Evolutionary conservation across 2,329 filamentous ascomycete species (phyloP).

Genomic region (Didymella exigua): DNA sequence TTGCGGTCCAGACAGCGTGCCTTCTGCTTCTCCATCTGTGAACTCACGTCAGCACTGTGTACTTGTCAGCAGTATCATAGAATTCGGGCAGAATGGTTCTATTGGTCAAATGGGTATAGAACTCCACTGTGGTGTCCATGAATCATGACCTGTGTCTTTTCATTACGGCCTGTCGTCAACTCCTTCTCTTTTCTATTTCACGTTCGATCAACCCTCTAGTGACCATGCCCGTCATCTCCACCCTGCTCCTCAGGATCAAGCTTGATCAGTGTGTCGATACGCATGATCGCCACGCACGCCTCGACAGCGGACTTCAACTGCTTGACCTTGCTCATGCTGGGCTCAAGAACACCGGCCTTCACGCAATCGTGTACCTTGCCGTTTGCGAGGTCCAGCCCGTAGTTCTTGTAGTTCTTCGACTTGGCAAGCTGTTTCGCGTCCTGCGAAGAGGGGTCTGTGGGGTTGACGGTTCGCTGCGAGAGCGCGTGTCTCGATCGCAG

Average conservation of each 20-base stretch:
- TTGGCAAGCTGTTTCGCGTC: slow-evolving; percentile 88
- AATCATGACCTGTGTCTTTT: slow-evolving; percentile 18
- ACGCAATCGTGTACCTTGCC: slow-evolving; percentile 92
- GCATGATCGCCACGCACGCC: slow-evolving; percentile 98
- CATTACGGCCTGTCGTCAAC: slow-evolving; percentile 17
- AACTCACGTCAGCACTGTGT: neutral
- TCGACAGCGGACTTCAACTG: slow-evolving; percentile 98
- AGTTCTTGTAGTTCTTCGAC: slow-evolving; percentile 99
- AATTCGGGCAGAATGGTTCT: neutral
- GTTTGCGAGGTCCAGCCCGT: slow-evolving; percentile 86
- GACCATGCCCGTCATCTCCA: slow-evolving; percentile 83
- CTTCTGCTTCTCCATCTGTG: neutral
- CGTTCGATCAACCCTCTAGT: slow-evolving; percentile 55
- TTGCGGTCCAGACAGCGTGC: neutral
- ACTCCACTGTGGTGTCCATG: slow-evolving; percentile 14
- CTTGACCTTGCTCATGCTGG: slow-evolving; percentile 96
- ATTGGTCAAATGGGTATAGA: slow-evolving; percentile 16
- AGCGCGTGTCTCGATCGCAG: slow-evolving; percentile 92
- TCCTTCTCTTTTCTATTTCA: slow-evolving; percentile 12
- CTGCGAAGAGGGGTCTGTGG: slow-evolving; percentile 69
- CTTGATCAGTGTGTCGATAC: slow-evolving; percentile 98
- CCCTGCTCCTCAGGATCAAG: slow-evolving; percentile 85
- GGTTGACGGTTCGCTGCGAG: slow-evolving; percentile 77
- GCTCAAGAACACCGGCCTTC: slow-evolving; percentile 94
- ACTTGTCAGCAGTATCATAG: neutral